Conservation (phyloP, 2,329 filamentous ascomycete species). For the Biscogniauxia mediterranea region DNA sequence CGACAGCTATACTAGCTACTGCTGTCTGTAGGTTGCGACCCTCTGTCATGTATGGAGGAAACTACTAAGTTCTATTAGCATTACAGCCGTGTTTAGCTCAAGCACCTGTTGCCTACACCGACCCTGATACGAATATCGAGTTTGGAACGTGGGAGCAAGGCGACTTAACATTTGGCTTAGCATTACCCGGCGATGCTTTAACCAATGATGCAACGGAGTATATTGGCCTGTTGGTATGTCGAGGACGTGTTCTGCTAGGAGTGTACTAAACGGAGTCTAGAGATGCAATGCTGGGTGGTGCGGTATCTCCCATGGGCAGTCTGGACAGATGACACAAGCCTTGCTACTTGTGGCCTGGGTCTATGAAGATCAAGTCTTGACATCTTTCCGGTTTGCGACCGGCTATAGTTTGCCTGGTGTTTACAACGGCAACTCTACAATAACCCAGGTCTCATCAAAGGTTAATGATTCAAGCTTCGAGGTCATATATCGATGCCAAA, state of each 20-base stretch:
- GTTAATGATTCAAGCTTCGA: slow-evolving; percentile 59
- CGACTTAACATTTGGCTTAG: slow-evolving; percentile 29
- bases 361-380: slow-evolving; percentile 51
- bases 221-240: slow-evolving; percentile 31
- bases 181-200: slow-evolving; percentile 31
- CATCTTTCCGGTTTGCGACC: slow-evolving; percentile 56
- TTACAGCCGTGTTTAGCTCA: slow-evolving; percentile 30
- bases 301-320: slow-evolving; percentile 32
- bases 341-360: slow-evolving; percentile 57
- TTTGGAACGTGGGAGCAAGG: slow-evolving; percentile 31
- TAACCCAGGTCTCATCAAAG: slow-evolving; percentile 59
- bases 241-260: background rate
- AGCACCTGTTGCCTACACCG: slow-evolving; percentile 27
- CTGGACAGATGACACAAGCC: slow-evolving; percentile 34
- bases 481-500: slow-evolving; percentile 62
- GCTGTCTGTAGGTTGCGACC: slow-evolving; percentile 26
- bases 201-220: slow-evolving; percentile 31
- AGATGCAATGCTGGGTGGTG: slow-evolving; percentile 33
- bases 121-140: slow-evolving; percentile 30
- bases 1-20: slow-evolving; percentile 30
- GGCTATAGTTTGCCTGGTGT: slow-evolving; percentile 59
- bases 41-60: background rate
- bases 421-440: slow-evolving; percentile 61
- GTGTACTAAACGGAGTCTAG: slow-evolving; percentile 20
- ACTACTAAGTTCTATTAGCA: slow-evolving; percentile 22